Percentiles rank a stretch among this genome's conserved stretches.
phyloP scores from a whole-genome alignment of 2,329 filamentous ascomycete genomes.

The Ceratocystis papillata region DNA sequence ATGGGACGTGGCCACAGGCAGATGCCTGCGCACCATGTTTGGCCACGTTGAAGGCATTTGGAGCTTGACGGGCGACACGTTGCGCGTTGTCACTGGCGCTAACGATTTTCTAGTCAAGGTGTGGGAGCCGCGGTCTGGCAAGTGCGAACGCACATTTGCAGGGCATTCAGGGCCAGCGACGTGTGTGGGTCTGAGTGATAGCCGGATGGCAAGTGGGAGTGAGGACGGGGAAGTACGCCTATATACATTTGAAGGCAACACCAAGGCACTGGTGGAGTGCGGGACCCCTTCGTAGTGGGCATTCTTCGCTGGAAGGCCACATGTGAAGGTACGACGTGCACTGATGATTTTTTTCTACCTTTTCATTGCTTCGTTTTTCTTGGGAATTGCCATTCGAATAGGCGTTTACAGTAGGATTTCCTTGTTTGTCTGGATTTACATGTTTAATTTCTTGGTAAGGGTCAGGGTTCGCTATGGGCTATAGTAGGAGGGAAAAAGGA shows the following conservation, averaged over 20 bases:
- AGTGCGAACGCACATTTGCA: slow-evolving; percentile 84
- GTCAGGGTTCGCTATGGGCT: not conserved
- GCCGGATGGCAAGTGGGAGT: slow-evolving; percentile 77
- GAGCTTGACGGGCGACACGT: slow-evolving; percentile 78
- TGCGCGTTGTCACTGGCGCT: slow-evolving; percentile 77
- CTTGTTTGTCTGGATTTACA: slow-evolving; percentile 8
- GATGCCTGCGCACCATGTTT: slow-evolving; percentile 85
- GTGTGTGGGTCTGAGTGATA: slow-evolving; percentile 83
- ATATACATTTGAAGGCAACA: slow-evolving; percentile 58
- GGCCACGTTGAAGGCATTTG: slow-evolving; percentile 94
- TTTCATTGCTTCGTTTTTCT: not conserved
- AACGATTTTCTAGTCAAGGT: slow-evolving; percentile 90
- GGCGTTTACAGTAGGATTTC: slow-evolving; percentile 8
- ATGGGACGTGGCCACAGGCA: slow-evolving; percentile 77
- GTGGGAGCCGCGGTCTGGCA: slow-evolving; percentile 86
- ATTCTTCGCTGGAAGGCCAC: too few species aligned
- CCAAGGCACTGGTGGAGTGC: slow-evolving; percentile 37
- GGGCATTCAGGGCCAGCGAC: slow-evolving; percentile 87
- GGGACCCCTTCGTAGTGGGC: slow-evolving; percentile 40
- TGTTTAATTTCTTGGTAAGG: slow-evolving; percentile 3
- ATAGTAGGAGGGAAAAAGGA: not conserved
- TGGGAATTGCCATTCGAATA: not conserved
- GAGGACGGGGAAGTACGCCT: slow-evolving; percentile 87
- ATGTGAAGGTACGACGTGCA: not conserved
- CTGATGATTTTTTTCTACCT: not conserved